Percentiles rank a stretch among this genome's conserved stretches.
These are phyloP conservation scores for Hirsutella thompsonii DNA, from an alignment of 2,329 filamentous ascomycete genomes.

Conservation along the genomic window DNA sequence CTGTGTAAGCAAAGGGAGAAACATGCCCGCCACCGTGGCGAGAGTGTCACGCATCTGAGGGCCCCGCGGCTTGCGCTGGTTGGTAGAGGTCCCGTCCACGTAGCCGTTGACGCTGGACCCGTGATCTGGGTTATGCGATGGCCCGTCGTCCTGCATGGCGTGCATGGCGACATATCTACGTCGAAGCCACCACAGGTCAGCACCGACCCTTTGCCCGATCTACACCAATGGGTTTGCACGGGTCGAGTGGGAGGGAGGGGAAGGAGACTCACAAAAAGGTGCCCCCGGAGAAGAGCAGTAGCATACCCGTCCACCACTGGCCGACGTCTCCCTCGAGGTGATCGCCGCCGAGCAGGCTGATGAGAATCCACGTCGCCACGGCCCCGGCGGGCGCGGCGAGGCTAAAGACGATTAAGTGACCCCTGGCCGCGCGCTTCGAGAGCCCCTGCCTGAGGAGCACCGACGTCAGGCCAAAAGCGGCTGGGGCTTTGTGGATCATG, in stretches of 20 bases:
- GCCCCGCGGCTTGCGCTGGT: constrained; percentile 38
- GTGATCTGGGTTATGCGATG: constrained; percentile 37
- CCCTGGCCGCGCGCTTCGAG: constrained; percentile 71
- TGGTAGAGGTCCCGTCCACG: constrained; percentile 28
- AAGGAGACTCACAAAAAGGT: constrained; percentile 71
- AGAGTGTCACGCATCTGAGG: constrained; percentile 56
- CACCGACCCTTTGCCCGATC: too few relatives aligned
- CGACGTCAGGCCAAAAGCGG: constrained; percentile 87
- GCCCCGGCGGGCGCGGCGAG: constrained; percentile 82
- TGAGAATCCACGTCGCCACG: constrained; percentile 67
- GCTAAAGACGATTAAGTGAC: constrained; percentile 83
- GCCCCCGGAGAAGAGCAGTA: constrained; percentile 88
- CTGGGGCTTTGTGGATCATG: constrained; percentile 94
- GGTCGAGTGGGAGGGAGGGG: too few relatives aligned
- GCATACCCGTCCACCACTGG: constrained; percentile 82
- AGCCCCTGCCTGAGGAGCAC: constrained; percentile 83
- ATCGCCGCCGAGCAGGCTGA: constrained; percentile 58
- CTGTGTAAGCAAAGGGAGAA: constrained; percentile 65
- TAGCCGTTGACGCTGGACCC: constrained; percentile 38
- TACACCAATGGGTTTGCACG: too few relatives aligned
- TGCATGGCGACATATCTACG: constrained; percentile 93
- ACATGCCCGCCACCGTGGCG: constrained; percentile 62
- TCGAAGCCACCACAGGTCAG: background rate
- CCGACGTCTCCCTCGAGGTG: constrained; percentile 45
- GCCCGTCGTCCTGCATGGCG: constrained; percentile 74